phyloP scores from a whole-genome alignment of 1,284 basidiomycete genomes.

The Moesziomyces antarcticus region DNA sequence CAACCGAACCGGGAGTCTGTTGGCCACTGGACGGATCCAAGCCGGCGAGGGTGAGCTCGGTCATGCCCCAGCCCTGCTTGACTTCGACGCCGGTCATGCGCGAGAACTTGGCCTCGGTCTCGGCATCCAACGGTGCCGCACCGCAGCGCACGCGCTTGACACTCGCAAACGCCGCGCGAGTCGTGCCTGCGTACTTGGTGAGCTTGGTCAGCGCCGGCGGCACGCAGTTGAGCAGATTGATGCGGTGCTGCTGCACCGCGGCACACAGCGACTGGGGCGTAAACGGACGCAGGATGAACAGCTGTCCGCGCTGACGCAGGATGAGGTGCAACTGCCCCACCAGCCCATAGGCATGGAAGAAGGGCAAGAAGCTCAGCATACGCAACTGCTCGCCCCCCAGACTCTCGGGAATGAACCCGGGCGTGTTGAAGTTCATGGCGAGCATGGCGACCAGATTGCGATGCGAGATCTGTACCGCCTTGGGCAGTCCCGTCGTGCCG shows the following conservation, averaged over 20 bases:
- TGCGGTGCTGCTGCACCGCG: slow-evolving; percentile 18
- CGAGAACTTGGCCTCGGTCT: slow-evolving; percentile 27
- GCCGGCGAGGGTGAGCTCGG: slow-evolving; percentile 49
- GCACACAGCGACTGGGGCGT: slow-evolving; percentile 34
- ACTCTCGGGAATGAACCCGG: slow-evolving; percentile 17
- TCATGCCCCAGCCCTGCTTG: slow-evolving; percentile 55
- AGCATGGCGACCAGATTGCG: slow-evolving; percentile 46
- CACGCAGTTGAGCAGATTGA: slow-evolving; percentile 33
- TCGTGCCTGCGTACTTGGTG: slow-evolving; percentile 23
- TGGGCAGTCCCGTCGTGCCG: slow-evolving; percentile 48
- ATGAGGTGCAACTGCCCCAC: slow-evolving; percentile 25
- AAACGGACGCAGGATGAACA: slow-evolving; percentile 37
- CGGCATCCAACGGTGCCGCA: slow-evolving; percentile 45
- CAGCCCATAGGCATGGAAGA: slow-evolving; percentile 49
- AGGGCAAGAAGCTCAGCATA: slow-evolving; percentile 43
- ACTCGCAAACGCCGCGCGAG: slow-evolving; percentile 17
- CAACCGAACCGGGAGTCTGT: slow-evolving; percentile 33
- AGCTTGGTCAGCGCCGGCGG: slow-evolving; percentile 44
- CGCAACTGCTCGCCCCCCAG: slow-evolving; percentile 11
- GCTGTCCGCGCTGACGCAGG: slow-evolving; percentile 19
- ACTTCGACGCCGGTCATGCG: slow-evolving; percentile 38
- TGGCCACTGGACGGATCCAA: slow-evolving; percentile 32
- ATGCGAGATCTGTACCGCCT: slow-evolving; percentile 52
- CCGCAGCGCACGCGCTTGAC: slow-evolving; percentile 34
- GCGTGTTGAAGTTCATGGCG: slow-evolving; percentile 24